Evolutionary conservation across 2,329 filamentous ascomycete genomes (phyloP).

Genomic region (Aureobasidium mangrovei): DNA sequence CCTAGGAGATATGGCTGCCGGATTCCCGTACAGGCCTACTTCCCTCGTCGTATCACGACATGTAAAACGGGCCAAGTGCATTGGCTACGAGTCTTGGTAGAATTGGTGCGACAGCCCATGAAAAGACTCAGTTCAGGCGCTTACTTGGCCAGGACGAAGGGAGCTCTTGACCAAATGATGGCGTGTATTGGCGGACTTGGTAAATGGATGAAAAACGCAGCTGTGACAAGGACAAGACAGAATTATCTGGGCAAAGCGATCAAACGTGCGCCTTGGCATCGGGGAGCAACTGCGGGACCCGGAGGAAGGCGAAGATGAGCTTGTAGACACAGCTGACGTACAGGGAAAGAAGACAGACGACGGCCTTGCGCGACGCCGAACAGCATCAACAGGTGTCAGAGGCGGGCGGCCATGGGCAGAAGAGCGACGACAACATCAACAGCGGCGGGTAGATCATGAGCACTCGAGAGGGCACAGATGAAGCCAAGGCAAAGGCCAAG

Average conservation of each 20-base stretch:
- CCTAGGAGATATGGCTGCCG: conserved; percentile 4
- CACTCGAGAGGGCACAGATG: not conserved
- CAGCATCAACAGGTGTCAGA: not conserved
- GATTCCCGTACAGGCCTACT: not conserved
- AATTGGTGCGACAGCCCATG: conserved; percentile 1
- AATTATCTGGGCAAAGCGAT: not conserved
- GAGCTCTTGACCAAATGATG: not conserved
- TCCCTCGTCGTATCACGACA: not conserved
- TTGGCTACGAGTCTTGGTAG: conserved; percentile 2
- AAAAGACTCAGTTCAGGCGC: not conserved
- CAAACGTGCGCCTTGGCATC: conserved; percentile 8
- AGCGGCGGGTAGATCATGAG: conserved; percentile 3
- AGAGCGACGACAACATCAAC: not conserved
- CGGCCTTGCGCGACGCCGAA: not conserved
- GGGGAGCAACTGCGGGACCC: not conserved
- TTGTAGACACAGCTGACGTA: not conserved
- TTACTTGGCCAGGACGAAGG: not conserved
- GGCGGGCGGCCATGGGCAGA: not conserved
- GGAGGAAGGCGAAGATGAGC: not conserved
- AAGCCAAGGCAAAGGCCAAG: not conserved
- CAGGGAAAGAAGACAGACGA: not conserved
- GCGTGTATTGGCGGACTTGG: not conserved
- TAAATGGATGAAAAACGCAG: not conserved
- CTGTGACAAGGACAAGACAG: not conserved
- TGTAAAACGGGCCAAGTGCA: conserved; percentile 7